These are phyloP conservation scores for Trichophyton schoenleinii DNA, from an alignment of 2,329 filamentous ascomycete genomes.

Conservation along the genomic window DNA sequence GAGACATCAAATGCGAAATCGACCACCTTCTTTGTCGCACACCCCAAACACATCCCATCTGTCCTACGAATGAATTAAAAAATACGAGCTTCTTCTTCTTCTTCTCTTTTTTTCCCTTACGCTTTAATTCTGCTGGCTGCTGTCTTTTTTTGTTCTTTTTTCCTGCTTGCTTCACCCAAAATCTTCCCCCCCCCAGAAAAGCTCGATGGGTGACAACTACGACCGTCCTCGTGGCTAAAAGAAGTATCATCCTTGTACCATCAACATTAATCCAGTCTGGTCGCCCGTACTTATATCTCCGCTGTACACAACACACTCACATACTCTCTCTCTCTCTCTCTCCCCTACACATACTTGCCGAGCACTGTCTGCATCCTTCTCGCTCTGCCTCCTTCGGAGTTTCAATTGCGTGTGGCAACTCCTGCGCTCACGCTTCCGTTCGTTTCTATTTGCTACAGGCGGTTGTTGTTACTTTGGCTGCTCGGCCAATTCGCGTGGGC, in stretches of 20 bases:
- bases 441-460: constrained; percentile 5
- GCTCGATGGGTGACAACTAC: constrained; percentile 4
- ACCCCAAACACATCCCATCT: neutral
- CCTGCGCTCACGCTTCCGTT: constrained; percentile 9
- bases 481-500: neutral
- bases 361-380: neutral
- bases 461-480: neutral
- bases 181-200: too few species aligned
- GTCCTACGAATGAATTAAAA: constrained; percentile 6
- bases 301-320: neutral
- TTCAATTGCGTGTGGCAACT: constrained; percentile 2
- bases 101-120: neutral
- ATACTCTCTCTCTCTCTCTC: too few species aligned
- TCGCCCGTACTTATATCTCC: neutral
- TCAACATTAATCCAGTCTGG: neutral
- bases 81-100: constrained; percentile 3
- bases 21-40: constrained; percentile 7
- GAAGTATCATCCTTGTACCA: constrained; percentile 5
- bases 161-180: constrained; percentile 1
- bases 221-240: neutral
- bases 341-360: neutral
- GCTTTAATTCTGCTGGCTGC: neutral
- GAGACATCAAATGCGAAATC: neutral
- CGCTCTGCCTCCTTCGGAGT: too few species aligned
- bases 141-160: constrained; percentile 1